These are phyloP conservation scores for Schwanniomyces polymorphus DNA, from an alignment of 805 yeast genomes.

Conservation along the genomic window DNA sequence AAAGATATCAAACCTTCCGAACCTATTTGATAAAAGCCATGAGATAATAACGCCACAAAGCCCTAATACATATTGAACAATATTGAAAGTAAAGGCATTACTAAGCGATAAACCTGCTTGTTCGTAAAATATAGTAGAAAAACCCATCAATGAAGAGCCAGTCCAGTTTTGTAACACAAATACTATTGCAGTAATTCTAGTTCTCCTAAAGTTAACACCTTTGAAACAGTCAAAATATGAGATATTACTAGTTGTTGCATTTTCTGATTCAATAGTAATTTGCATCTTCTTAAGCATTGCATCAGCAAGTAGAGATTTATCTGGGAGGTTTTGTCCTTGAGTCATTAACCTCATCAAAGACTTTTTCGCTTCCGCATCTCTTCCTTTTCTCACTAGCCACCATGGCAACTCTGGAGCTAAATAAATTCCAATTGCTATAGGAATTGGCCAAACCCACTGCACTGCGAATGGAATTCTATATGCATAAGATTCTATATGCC, in stretches of 20 bases:
- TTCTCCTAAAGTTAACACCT: conserved; percentile 45
- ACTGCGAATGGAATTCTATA: conserved; percentile 41
- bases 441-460: conserved; percentile 41
- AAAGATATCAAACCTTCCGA: conserved; percentile 41
- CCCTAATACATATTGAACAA: conserved; percentile 33
- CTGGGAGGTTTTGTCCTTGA: background rate
- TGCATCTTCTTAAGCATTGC: conserved; percentile 3
- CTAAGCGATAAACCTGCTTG: conserved; percentile 32
- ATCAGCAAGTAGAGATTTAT: background rate
- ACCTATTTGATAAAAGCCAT: conserved; percentile 27
- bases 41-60: conserved; percentile 28
- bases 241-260: conserved; percentile 6
- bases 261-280: conserved; percentile 1
- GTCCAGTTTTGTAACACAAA: conserved; percentile 6
- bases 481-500: conserved; percentile 25
- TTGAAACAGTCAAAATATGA: conserved; percentile 45
- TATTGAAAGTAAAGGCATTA: too few relatives aligned
- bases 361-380: conserved; percentile 28
- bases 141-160: conserved; percentile 39
- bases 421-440: conserved; percentile 32
- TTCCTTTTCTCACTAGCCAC: conserved; percentile 41
- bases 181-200: conserved; percentile 35
- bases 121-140: conserved; percentile 34
- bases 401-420: conserved; percentile 50
- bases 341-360: conserved; percentile 21